These are phyloP conservation scores for Pythium coloratum DNA, from an alignment of 352 stramenopile species.

Conservation along the genomic window DNA sequence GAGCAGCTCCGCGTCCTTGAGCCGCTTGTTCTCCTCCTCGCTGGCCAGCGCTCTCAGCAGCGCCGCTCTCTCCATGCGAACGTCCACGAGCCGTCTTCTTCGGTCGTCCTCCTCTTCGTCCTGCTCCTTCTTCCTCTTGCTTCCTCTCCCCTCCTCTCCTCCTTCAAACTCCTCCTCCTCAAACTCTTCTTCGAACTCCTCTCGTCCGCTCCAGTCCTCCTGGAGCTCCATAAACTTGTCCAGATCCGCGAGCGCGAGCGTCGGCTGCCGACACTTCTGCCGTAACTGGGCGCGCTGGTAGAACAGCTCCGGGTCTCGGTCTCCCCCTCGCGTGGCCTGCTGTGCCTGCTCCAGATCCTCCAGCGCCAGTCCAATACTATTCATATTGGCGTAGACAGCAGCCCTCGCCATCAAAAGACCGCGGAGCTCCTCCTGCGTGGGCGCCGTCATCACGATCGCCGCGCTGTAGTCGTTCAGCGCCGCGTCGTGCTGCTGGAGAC, in stretches of 20 bases:
- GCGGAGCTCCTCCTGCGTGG: constrained; percentile 34
- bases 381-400: constrained; percentile 54
- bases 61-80: constrained; percentile 58
- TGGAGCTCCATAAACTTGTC: constrained; percentile 72
- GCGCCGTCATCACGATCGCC: constrained; percentile 50
- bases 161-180: background rate
- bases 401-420: constrained; percentile 52
- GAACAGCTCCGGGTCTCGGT: constrained; percentile 58
- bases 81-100: constrained; percentile 39
- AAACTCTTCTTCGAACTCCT: constrained; percentile 25
- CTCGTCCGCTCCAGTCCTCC: constrained; percentile 32
- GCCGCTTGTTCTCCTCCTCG: constrained; percentile 45
- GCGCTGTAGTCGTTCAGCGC: constrained; percentile 69
- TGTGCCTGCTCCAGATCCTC: constrained; percentile 57
- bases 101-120: constrained; percentile 12
- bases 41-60: constrained; percentile 53
- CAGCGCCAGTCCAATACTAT: constrained; percentile 51
- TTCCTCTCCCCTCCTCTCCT: background rate
- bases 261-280: constrained; percentile 44
- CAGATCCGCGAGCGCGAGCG: constrained; percentile 53
- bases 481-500: constrained; percentile 46
- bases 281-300: constrained; percentile 60
- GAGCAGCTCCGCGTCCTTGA: constrained; percentile 46
- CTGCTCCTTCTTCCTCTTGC: background rate
- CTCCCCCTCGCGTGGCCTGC: constrained; percentile 32